Evolutionary conservation across 495 filamentous ascomycete genomes (phyloP).

Genomic region (Stereocaulon alpinum): DNA sequence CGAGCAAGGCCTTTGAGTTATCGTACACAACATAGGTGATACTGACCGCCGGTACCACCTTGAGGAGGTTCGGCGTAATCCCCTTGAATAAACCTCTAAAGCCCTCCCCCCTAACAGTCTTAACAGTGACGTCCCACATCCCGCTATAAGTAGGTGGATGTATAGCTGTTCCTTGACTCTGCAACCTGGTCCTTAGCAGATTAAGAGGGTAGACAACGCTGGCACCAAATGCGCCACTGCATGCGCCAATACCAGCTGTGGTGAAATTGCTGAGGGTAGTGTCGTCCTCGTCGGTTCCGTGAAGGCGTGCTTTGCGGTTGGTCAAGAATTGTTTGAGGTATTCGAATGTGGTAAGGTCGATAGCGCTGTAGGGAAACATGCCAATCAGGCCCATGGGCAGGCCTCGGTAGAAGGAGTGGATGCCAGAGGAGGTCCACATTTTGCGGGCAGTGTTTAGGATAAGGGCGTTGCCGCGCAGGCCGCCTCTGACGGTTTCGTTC

Average conservation of each 20-base stretch:
- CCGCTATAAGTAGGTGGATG: constrained; percentile 87
- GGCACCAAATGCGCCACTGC: constrained; percentile 88
- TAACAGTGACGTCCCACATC: constrained; percentile 73
- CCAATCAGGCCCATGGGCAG: constrained; percentile 85
- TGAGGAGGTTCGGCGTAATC: constrained; percentile 87
- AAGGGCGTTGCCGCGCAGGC: constrained; percentile 72
- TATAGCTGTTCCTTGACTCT: constrained; percentile 85
- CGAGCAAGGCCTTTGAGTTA: constrained; percentile 73
- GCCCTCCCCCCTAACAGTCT: constrained; percentile 76
- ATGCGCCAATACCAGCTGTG: constrained; percentile 75
- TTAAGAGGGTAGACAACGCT: constrained; percentile 91
- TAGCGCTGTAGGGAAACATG: constrained; percentile 96
- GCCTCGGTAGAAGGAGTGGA: constrained; percentile 78
- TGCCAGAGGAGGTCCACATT: constrained; percentile 67
- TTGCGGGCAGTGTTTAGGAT: constrained; percentile 71
- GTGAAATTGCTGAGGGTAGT: constrained; percentile 69
- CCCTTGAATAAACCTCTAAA: constrained; percentile 85
- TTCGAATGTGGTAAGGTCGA: constrained; percentile 93
- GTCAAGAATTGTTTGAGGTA: constrained; percentile 69
- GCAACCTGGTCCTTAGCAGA: constrained; percentile 82
- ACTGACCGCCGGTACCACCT: constrained; percentile 91
- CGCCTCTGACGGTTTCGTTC: constrained; percentile 82
- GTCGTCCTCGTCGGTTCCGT: constrained; percentile 72
- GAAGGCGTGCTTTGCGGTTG: constrained; percentile 55
- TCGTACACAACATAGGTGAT: constrained; percentile 98